Evolutionary conservation across 768 basidiomycete species (phyloP), one percentile per base, ranked within the genome.

Genomic region (Antrodiella citrinella): DNA sequence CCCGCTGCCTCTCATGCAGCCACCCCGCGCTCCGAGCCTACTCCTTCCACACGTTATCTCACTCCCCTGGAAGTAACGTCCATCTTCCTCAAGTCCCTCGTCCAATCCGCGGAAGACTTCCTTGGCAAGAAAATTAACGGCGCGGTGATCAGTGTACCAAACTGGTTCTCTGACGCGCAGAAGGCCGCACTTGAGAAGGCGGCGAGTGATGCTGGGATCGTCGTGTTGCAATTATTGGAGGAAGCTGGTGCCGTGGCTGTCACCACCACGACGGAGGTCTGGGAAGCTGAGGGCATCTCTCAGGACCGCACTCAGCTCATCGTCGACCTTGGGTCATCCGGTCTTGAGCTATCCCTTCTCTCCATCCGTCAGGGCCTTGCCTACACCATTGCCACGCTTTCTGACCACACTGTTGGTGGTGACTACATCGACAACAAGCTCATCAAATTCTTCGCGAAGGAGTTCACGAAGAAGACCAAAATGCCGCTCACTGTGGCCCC

Each of bases 391-490:
- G 78, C 78, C 3, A 72, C 78, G 0, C 69, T 75, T 4, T 67
- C 71, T 42, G 60, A 66, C 35, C 64, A 73, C 26, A 58, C 63
- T 22, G 64, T 85, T 42, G 82, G 84, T 4, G 88, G 84, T 0
- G 77, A 86, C 56, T 74, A 77, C 52, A 81, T 94, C 59, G 90
- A 92, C 68, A 78, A 81, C 52, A 79, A 83, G 61, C 76, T 97
- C 39, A 81, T 96, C 70, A 84, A 86, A 53, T 89, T 88, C 73
- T 96, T 99, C 66, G 82, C 88, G 48, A 83, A 91, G 63, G 95
- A 99, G 56, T 99, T 99, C 67, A 89, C 88, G 45, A 98, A 97
- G 71, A 99, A 96, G 72, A 93, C 86, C 15, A 91, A 90, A 66
- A 77, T 78, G 20, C 70, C 83, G 0, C 72, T 96, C 40, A 68